Base-by-base conservation (phyloP, 192 early-diverging fungal species). In the Backusella luteola region DNA sequence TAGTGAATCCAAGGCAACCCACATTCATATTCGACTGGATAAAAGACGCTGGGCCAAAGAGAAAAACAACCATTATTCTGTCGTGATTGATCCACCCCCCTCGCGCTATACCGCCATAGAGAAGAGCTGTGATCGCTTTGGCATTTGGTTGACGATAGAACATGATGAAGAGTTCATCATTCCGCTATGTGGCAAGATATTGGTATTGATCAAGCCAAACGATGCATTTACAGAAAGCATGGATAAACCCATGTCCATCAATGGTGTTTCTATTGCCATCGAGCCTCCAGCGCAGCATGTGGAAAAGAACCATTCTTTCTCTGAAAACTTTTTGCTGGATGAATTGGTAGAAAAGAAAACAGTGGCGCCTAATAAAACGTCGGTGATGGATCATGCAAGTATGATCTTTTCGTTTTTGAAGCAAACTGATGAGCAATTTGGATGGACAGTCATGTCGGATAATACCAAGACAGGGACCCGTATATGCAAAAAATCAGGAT, bases 51-150 rank as follows among this genome's bases (percentile, higher is more conserved):
- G 83, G 79, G 81, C 83, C 0, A 79, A 79, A 49, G 76, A 74
- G 4, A 79, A 83, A 8, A 36, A 71, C 29, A 71, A 71, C n/a
- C 23, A 44, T 4, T 86, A 81, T 38, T 75, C 73, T 3, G 76
- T 88, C 0, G 83, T 80, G 0, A 83, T 88, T 34, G 87, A 88
- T 42, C 87, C 87, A 9, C 87, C 87, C 6, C 87, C 87, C 35
- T 84, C 83, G 11, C 76, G 78, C 21, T 80, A 83, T 1, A 76
- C 73, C 14, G 82, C 80, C 17, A 72, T 70, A 1, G 71, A 76
- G 29, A 77, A 82, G 5, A 77, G 73, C 3, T 72, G 80, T 67
- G 87, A 88, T 71, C 79, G 69, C 1, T 81, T 77, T 73, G 87
- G 87, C 3, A 66, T 79, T 72, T 80, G 84, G 52, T 66, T 88